These are phyloP conservation scores for Pseudogymnoascus pannorum DNA, from an alignment of 2,329 filamentous ascomycete genomes.

Conservation along the genomic window DNA sequence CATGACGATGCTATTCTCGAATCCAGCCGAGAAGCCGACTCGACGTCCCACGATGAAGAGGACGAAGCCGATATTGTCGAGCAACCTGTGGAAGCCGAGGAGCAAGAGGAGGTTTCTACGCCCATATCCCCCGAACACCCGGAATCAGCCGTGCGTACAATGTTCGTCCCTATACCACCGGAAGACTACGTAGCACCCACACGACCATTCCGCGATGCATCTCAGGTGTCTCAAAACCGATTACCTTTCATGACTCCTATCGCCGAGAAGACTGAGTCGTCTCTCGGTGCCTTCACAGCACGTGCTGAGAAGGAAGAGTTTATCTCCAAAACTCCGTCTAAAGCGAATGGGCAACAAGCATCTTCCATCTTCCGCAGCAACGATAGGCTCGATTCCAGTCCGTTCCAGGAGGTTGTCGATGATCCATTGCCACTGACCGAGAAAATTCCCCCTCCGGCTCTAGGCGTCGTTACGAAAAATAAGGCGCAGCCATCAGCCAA, in stretches of 20 bases:
- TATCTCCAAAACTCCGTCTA: constrained; percentile 71
- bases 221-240: constrained; percentile 76
- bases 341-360: constrained; percentile 29
- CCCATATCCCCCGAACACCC: constrained; percentile 35
- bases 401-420: constrained; percentile 59
- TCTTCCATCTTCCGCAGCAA: neutral
- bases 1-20: constrained; percentile 1
- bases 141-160: constrained; percentile 47
- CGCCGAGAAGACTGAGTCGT: constrained; percentile 88
- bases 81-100: constrained; percentile 19
- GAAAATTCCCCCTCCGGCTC: constrained; percentile 45
- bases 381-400: constrained; percentile 42
- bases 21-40: constrained; percentile 15
- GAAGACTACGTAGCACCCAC: constrained; percentile 79
- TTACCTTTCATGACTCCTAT: constrained; percentile 99
- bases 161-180: constrained; percentile 73
- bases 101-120: constrained; percentile 37
- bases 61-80: neutral
- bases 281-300: constrained; percentile 60
- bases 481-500: constrained; percentile 25
- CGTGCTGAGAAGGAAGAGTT: constrained; percentile 50
- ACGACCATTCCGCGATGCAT: constrained; percentile 73
- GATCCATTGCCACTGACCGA: constrained; percentile 38
- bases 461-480: constrained; percentile 39
- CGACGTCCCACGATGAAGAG: constrained; percentile 11